phyloP scores from a whole-genome alignment of 768 basidiomycete species.

The Mycena polygramma region DNA sequence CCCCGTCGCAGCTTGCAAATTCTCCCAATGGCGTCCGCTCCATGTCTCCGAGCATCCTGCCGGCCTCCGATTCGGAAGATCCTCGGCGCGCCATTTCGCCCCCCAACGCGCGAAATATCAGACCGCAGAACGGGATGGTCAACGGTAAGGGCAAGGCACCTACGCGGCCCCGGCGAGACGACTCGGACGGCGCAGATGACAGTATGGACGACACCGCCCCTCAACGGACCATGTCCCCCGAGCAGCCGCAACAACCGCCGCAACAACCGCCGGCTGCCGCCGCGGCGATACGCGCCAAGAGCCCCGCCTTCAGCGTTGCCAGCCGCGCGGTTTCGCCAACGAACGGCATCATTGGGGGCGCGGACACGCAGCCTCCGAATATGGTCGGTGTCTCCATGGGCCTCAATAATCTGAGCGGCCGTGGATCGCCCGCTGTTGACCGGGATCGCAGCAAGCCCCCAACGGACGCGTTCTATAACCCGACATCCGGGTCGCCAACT shows the following conservation, averaged over 20 bases:
- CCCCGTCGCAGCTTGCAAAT: constrained; percentile 44
- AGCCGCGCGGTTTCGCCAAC: constrained; percentile 75
- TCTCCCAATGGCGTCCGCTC: constrained; percentile 63
- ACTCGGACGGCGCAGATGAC: constrained; percentile 67
- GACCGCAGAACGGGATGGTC: constrained; percentile 59
- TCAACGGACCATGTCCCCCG: constrained; percentile 71
- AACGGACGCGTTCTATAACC: constrained; percentile 70
- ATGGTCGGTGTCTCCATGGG: constrained; percentile 69
- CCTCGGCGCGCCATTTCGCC: constrained; percentile 79
- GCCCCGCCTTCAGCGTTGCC: constrained; percentile 61
- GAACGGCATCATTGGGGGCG: constrained; percentile 45
- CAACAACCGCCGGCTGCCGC: constrained; percentile 30
- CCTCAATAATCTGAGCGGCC: constrained; percentile 58
- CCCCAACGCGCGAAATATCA: constrained; percentile 55
- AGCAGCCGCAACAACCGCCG: constrained; percentile 43
- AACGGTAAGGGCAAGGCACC: constrained; percentile 67
- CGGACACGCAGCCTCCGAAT: constrained; percentile 58
- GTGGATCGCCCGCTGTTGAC: constrained; percentile 65
- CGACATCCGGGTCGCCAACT: constrained; percentile 57
- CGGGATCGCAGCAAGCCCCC: constrained; percentile 65
- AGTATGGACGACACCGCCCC: constrained; percentile 65
- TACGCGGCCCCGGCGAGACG: constrained; percentile 62
- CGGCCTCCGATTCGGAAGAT: constrained; percentile 64
- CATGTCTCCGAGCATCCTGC: constrained; percentile 71
- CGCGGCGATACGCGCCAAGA: constrained; percentile 63